phyloP scores from a whole-genome alignment of 257 asterid genomes.

The Salvia miltiorrhiza region DNA sequence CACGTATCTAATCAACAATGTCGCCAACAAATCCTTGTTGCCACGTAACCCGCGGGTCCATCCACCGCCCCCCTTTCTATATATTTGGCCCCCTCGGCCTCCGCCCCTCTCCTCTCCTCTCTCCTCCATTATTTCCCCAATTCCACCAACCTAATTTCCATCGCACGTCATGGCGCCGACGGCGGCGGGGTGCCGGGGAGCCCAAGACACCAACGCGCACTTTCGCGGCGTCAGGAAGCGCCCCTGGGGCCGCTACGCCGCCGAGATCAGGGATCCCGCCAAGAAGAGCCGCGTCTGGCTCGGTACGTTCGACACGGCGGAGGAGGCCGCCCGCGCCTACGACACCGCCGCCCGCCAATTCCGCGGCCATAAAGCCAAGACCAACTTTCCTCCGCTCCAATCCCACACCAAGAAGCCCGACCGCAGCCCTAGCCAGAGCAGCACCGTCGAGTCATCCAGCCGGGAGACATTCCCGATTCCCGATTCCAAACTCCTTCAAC shows the following conservation, averaged over 20 bases:
- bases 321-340: slow-evolving; percentile 62
- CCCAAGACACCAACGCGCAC: slow-evolving; percentile 17
- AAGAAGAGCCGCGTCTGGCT: slow-evolving; percentile 60
- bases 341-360: slow-evolving; percentile 57
- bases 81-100: not conserved
- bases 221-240: slow-evolving; percentile 60
- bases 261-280: slow-evolving; percentile 61
- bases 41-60: slow-evolving; percentile 21
- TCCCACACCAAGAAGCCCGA: not conserved
- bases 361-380: slow-evolving; percentile 60
- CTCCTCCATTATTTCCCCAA: not conserved
- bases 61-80: slow-evolving; percentile 9
- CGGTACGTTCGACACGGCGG: slow-evolving; percentile 65
- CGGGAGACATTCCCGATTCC: slow-evolving; percentile 15
- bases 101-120: not conserved
- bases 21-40: slow-evolving; percentile 22
- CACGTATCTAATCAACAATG: slow-evolving; percentile 17
- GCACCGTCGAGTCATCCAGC: slow-evolving; percentile 46
- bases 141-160: not conserved
- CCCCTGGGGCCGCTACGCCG: slow-evolving; percentile 66
- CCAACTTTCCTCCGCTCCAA: slow-evolving; percentile 42
- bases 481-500: slow-evolving; percentile 26
- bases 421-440: slow-evolving; percentile 46
- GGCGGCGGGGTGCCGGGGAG: slow-evolving; percentile 14
- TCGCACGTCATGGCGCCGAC: slow-evolving; percentile 33